phyloP scores from a whole-genome alignment of 148 eudicot species.

The Cornus suecica region DNA sequence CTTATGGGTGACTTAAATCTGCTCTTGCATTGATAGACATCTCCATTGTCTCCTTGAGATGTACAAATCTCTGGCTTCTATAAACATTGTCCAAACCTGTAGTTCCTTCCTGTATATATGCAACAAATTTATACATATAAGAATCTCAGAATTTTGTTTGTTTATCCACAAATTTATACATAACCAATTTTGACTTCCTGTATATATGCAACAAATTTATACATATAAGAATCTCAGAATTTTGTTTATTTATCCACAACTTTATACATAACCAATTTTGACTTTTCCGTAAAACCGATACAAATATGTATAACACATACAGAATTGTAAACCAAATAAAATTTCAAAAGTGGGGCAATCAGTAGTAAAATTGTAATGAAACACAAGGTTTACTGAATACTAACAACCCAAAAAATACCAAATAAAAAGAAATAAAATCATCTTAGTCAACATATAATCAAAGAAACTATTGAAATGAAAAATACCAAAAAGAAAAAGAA shows the following conservation, averaged over 20 bases:
- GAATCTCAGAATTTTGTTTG: neutral
- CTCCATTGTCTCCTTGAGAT: neutral
- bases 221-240: neutral
- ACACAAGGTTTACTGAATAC: neutral
- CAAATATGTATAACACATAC: too few relatives aligned
- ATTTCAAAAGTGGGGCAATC: neutral
- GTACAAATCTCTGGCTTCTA: neutral
- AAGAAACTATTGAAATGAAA: slow-evolving; percentile 11
- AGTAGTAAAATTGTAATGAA: too few relatives aligned
- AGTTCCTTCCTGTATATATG: neutral
- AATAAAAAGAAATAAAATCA: too few relatives aligned
- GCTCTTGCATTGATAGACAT: neutral
- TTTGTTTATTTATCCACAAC: neutral
- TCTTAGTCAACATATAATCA: too few relatives aligned
- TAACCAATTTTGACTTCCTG: too few relatives aligned
- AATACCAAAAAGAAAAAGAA: slow-evolving; percentile 40
- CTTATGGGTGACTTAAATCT: neutral
- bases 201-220: neutral
- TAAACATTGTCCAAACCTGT: neutral
- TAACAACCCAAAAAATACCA: too few relatives aligned
- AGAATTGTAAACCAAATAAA: neutral
- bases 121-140: neutral
- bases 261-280: too few relatives aligned
- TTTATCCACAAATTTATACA: neutral
- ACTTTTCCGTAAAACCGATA: too few relatives aligned